Conservation (phyloP, 768 basidiomycete genomes). For the Ramaria sp. region DNA sequence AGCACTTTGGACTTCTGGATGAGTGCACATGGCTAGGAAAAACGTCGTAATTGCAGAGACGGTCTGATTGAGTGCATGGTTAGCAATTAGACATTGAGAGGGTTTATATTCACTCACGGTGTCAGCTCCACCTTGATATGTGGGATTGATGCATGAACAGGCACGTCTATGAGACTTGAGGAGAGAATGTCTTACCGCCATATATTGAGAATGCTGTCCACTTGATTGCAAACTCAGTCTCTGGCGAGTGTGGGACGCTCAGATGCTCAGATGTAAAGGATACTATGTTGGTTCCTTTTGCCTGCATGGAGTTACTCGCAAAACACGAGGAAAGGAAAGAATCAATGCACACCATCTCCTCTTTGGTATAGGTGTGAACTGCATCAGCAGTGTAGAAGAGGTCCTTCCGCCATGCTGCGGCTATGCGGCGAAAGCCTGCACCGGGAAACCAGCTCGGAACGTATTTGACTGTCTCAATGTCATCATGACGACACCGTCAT, state of each 20-base stretch:
- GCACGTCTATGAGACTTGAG: not conserved
- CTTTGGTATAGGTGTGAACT: not conserved
- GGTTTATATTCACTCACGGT: constrained; percentile 29
- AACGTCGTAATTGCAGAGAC: constrained; percentile 48
- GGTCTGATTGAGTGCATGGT: constrained; percentile 26
- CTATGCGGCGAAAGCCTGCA: constrained; percentile 52
- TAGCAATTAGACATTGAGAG: not conserved
- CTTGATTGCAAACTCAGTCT: constrained; percentile 27
- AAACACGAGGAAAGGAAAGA: not conserved
- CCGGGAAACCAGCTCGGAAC: constrained; percentile 62
- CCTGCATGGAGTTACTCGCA: constrained; percentile 3
- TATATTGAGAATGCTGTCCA: constrained; percentile 86
- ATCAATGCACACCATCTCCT: not conserved
- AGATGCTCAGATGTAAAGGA: constrained; percentile 12
- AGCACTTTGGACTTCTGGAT: constrained; percentile 44
- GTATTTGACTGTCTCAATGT: constrained; percentile 21
- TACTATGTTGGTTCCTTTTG: constrained; percentile 12
- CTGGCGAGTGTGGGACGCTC: not conserved
- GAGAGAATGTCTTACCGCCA: constrained; percentile 19
- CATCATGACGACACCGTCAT: not conserved
- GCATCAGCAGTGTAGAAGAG: not conserved
- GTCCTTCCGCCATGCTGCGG: constrained; percentile 32
- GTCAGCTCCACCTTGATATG: constrained; percentile 38
- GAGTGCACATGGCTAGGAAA: constrained; percentile 52
- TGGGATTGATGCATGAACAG: constrained; percentile 10